These are phyloP conservation scores for Intubia oerlemansii DNA, from an alignment of 2,329 filamentous ascomycete genomes.

Conservation along the genomic window DNA sequence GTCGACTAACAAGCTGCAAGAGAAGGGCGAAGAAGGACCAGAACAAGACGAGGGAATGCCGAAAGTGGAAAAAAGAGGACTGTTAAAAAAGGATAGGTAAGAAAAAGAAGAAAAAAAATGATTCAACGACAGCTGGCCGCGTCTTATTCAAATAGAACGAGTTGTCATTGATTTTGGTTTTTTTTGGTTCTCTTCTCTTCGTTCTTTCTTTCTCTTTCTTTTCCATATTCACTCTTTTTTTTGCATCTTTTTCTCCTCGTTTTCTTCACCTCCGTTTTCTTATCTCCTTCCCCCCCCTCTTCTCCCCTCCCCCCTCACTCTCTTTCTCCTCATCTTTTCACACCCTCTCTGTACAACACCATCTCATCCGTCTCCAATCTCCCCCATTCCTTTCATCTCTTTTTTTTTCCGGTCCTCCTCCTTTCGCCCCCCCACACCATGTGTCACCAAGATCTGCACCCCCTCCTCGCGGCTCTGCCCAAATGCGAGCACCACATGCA, in stretches of 20 bases:
- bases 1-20: too few species aligned
- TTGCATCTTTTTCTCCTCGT: neutral
- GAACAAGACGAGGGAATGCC: too few species aligned
- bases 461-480: constrained; percentile 42
- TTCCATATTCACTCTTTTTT: neutral
- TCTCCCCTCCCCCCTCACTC: too few species aligned
- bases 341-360: neutral
- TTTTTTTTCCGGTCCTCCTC: neutral
- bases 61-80: too few species aligned
- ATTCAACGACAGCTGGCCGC: neutral
- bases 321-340: neutral
- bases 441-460: constrained; percentile 33
- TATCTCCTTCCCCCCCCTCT: too few species aligned
- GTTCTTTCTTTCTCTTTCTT: neutral
- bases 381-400: neutral
- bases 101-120: neutral
- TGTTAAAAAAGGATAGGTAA: neutral
- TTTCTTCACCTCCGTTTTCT: neutral
- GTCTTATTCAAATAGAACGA: too few species aligned
- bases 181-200: neutral
- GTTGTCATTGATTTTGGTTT: neutral
- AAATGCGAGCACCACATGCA: constrained; percentile 74
- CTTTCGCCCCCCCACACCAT: constrained; percentile 15
- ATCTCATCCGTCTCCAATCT: neutral
- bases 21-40: too few species aligned